Conservation (phyloP, 2,329 filamentous ascomycete species). For the Verticillium klebahnii region DNA sequence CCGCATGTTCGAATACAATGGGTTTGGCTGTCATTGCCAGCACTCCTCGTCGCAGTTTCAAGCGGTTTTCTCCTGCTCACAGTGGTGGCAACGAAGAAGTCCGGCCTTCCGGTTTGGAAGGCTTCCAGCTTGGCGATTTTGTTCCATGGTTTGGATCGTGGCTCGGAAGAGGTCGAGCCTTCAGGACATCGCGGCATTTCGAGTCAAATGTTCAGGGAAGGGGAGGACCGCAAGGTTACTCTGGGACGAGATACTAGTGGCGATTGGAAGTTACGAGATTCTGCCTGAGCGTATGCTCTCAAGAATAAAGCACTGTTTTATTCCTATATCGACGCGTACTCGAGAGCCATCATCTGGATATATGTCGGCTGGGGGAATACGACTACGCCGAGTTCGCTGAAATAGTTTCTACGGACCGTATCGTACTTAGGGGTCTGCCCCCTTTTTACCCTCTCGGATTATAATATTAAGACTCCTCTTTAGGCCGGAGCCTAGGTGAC, state of each 20-base stretch:
- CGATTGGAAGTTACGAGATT: not conserved
- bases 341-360: too few species aligned
- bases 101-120: not conserved
- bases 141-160: not conserved
- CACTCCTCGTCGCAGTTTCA: not conserved
- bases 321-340: too few species aligned
- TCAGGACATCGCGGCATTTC: not conserved
- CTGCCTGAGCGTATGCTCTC: not conserved
- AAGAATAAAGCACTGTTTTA: too few species aligned
- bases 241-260: not conserved
- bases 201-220: not conserved
- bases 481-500: too few species aligned
- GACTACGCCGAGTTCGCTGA: too few species aligned
- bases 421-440: too few species aligned
- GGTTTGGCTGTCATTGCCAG: not conserved
- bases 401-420: too few species aligned
- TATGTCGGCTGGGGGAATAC: too few species aligned
- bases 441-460: too few species aligned
- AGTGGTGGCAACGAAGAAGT: not conserved
- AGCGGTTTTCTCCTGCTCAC: not conserved
- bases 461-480: too few species aligned
- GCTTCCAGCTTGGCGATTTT: not conserved
- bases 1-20: not conserved
- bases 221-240: not conserved
- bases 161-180: not conserved